A percentile compares a stretch with the other conserved stretches of the same genome.
Evolutionary conservation across 2,329 filamentous ascomycete genomes (phyloP).

Genomic region (Xylogone sp.): DNA sequence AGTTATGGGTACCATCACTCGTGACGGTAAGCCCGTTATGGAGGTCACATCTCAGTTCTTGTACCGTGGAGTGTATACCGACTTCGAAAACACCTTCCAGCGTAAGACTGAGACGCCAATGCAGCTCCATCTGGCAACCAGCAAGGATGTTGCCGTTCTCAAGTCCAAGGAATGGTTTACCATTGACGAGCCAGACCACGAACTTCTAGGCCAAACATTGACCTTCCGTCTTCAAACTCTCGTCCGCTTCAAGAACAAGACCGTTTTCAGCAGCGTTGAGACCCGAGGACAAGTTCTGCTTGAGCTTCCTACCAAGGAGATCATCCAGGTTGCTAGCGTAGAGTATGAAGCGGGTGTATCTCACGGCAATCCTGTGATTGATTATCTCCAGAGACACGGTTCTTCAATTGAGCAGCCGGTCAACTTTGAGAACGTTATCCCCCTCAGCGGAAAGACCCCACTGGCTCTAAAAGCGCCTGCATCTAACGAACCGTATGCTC

Average conservation of each 20-base stretch:
- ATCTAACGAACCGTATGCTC: slow-evolving; percentile 96
- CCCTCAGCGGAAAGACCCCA: slow-evolving; percentile 86
- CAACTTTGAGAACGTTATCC: slow-evolving; percentile 96
- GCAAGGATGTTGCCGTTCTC: slow-evolving; percentile 89
- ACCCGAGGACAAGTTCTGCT: slow-evolving; percentile 90
- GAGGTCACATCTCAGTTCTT: slow-evolving; percentile 98
- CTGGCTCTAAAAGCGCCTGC: slow-evolving; percentile 86
- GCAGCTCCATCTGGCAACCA: slow-evolving; percentile 81
- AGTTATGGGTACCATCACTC: slow-evolving; percentile 93
- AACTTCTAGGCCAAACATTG: slow-evolving; percentile 87
- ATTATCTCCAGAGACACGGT: slow-evolving; percentile 90
- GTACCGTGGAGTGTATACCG: slow-evolving; percentile 87
- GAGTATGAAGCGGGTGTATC: slow-evolving; percentile 91
- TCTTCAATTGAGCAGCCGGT: slow-evolving; percentile 93
- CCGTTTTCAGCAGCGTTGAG: slow-evolving; percentile 84
- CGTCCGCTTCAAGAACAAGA: slow-evolving; percentile 91
- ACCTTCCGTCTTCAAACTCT: slow-evolving; percentile 94
- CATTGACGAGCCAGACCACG: slow-evolving; percentile 76
- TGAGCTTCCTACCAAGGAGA: slow-evolving; percentile 92
- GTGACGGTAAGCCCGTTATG: slow-evolving; percentile 85
- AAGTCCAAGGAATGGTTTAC: slow-evolving; percentile 98
- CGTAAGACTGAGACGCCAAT: slow-evolving; percentile 94
- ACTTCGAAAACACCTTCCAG: slow-evolving; percentile 98
- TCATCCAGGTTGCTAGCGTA: slow-evolving; percentile 95
- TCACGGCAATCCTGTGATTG: slow-evolving; percentile 93